Base-by-base conservation (phyloP, 164 flowering plant species). In the Liriodendron chinense region DNA sequence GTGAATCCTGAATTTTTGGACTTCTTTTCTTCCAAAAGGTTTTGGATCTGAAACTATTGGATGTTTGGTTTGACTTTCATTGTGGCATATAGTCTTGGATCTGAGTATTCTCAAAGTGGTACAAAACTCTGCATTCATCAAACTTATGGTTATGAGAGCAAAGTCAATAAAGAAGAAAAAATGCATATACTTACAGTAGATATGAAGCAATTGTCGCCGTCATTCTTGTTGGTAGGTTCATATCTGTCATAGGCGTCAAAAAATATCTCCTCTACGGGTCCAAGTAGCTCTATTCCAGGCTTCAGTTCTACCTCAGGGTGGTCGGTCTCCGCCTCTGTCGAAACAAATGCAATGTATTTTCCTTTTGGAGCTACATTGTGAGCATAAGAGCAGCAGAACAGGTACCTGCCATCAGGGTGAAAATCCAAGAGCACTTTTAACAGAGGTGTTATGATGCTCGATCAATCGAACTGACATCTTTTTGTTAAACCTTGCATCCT, bases 291-390 rank as follows among this genome's bases (percentile, higher is more conserved):
- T 3, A 96, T 85, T 14, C 98, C 99, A 26, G 97, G 93, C 83
- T 89, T 90, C 83, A 96, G 74, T 82, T 96, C 98, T 56, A 43
- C 85, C 82, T 96, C 90, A 64, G 99, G 98, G 1, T 90, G 76
- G 76, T 94, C 96, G 47, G 97, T 94, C 78, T 96, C 97, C 6
- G 97, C 98, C 84, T 92, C 98, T 47, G 98, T 81, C 61, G 97
- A 78, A 53, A 96, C 97, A 82, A 96, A 96, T 70, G 99, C 99
- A 10, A 96, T 91, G 78, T 82, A 94, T 76, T 96, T 92, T 47
- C 95, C 98, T 81, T 96, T 92, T 59, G 99, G 92, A 74, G 97
- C 99, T 4, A 94, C 97, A 83, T 94, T 96, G 83, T 96, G 99
- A 73, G 99, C 78, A 81, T 92, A 92, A 0, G 99, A 96, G 82